Evolutionary conservation across 2,329 filamentous ascomycete genomes (phyloP), one percentile per base, ranked within the genome.

Genomic region (Penicillium sp.): DNA sequence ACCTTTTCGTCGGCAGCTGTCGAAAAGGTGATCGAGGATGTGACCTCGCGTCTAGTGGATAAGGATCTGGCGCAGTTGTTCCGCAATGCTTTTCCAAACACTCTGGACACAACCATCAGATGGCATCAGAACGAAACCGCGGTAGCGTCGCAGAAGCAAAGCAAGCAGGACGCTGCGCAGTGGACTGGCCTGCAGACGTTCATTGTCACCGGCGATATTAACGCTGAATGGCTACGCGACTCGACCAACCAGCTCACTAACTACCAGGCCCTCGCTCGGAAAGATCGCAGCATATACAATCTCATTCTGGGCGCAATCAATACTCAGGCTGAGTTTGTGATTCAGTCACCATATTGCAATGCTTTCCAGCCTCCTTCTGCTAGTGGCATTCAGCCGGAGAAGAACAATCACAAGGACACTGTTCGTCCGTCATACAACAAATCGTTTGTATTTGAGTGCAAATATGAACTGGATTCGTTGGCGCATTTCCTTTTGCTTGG

Each of bases 391-490:
- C 71, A 77, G 3, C 75, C 85, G 5, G 84, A 83, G 12, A 78
- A 80, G 59, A 95, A 91, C 61, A 88, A 88, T 3, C 88, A 95
- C 65, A 80, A 85, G 18, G 93, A 98, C 63, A 70, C 66, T 7
- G 93, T 98, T 0, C 89, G 95, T 60, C 93, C 93, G 0, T 76
- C 77, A 0, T 97, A 95, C 64, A 90, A 97, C 62, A 85, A 85
- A 0, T 81, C 77, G 0, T 80, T 84, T 42, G 93, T 98, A 3
- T 98, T 96, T 56, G 93, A 98, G 70, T 98, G 93, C 80, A 98
- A 98, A 71, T 98, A 97, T 70, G 93, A 98, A 73, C 82, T 98
- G 24, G 93, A 98, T 71, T 96, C 90, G 7, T 77, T 98, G 0
- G 93, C 90, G 0, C 85, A 94, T 64, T 98, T 98, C 67, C 78